A percentile compares a stretch with the other conserved stretches of the same genome.
phyloP scores from a whole-genome alignment of 139 green algal species.

The Tetratostichococcus sp. region DNA sequence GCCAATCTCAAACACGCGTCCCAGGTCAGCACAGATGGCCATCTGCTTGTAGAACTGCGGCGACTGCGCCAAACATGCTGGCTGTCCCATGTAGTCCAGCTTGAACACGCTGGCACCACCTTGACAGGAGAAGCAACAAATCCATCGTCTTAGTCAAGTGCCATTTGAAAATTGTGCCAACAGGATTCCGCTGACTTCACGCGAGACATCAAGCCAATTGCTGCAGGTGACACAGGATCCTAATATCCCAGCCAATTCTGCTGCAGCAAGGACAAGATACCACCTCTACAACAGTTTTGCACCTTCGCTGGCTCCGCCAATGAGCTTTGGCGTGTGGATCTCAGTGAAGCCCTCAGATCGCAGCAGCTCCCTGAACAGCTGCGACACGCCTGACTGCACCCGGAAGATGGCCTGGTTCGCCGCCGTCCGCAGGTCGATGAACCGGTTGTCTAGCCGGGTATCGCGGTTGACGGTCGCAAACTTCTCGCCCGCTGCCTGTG shows the following conservation, averaged over 20 bases:
- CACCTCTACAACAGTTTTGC: too few species aligned
- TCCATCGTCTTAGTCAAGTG: too few species aligned
- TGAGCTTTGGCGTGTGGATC: slow-evolving; percentile 97
- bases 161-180: too few species aligned
- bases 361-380: slow-evolving; percentile 85
- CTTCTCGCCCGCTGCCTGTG: slow-evolving; percentile 62
- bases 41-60: slow-evolving; percentile 99
- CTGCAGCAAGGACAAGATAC: too few species aligned
- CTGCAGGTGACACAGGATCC: too few species aligned
- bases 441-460: slow-evolving; percentile 84
- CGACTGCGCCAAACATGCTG: slow-evolving; percentile 90
- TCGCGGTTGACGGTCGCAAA: slow-evolving; percentile 81
- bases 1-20: slow-evolving; percentile 93
- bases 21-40: slow-evolving; percentile 90
- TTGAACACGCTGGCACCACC: slow-evolving; percentile 88
- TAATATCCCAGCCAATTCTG: too few species aligned
- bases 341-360: slow-evolving; percentile 79
- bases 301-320: slow-evolving; percentile 77
- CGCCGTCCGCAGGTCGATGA: slow-evolving; percentile 92
- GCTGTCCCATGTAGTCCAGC: slow-evolving; percentile 91
- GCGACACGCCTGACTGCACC: slow-evolving; percentile 79
- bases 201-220: too few species aligned
- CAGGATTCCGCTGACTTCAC: too few species aligned
- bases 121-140: neutral
- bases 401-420: slow-evolving; percentile 98